Evolutionary conservation across 1,284 basidiomycete genomes (phyloP), one percentile per base, ranked within the genome.

Genomic region (Porodaedalea pini): DNA sequence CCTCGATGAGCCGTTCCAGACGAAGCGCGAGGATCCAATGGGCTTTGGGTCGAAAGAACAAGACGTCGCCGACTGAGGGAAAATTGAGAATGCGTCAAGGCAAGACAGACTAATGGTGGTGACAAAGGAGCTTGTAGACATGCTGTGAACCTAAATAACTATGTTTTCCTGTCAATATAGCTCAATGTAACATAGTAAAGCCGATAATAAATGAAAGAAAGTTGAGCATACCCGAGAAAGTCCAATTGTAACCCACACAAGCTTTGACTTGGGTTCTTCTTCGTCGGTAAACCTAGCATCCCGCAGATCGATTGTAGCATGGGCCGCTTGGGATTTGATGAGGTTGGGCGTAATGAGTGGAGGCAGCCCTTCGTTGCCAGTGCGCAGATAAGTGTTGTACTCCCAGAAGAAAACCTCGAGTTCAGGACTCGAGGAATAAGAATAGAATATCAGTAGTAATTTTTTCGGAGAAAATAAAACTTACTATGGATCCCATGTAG

Each of bases 401-500:
- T 50, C 27, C 55, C 55, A 56, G 10, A 56, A 51, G 15, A 13
- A 15, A 34, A 56, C 23, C 15, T 56, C 55, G n/a, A 56, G 48
- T 23, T 56, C 55, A 17, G 55, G 55, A 31, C 55, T 56, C 21
- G 21, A 47, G 5, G 8, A 13, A 17, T 29, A 43, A 4, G 23
- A 11, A 8, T 21, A 21, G 19, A 15, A 4, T 21, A 15, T 27
- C 17, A 13, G 10, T 25, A 4, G 29, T 31, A n/a, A n/a, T n/a
- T n/a, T n/a, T n/a, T n/a, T 51, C 13, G 19, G 6, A 13, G 31
- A 41, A 8, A 27, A 6, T 40, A 29, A 8, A 7, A 44, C 55
- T 25, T 51, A 56, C 55, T 51, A 56, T 56, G 21, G 25, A 19
- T 56, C 55, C 55, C 55, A 56, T n/a, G 31, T 23, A 4, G 4